Conservation (phyloP, 345 rosid species). For the Populus davidiana region DNA sequence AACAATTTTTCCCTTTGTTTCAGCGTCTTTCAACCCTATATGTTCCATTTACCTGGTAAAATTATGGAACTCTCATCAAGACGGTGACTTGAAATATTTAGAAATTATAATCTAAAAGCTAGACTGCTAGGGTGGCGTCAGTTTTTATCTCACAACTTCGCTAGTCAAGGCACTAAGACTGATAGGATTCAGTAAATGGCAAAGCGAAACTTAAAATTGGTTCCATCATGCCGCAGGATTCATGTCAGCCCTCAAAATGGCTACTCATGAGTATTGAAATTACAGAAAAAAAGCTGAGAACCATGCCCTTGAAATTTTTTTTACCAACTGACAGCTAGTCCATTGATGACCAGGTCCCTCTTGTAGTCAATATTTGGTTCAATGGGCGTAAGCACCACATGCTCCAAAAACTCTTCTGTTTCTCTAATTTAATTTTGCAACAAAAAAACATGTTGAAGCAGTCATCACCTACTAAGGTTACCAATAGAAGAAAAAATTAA, state of each 20-base stretch:
- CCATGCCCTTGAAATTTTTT: not conserved
- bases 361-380: not conserved
- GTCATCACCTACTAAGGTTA: not conserved
- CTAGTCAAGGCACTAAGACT: not conserved
- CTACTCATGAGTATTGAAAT: not conserved
- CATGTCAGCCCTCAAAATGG: not conserved
- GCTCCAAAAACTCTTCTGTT: constrained; percentile 3
- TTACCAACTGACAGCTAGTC: not conserved
- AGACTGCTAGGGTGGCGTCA: not conserved
- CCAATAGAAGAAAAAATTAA: not conserved
- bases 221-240: not conserved
- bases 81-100: not conserved
- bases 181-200: not conserved
- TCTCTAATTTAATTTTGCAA: not conserved
- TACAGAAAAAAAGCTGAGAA: not conserved
- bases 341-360: not conserved
- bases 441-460: constrained; percentile 7
- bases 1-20: not conserved
- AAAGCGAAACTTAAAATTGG: not conserved
- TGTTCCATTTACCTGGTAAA: not conserved
- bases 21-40: not conserved
- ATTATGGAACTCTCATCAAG: not conserved
- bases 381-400: not conserved
- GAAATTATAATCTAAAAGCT: not conserved
- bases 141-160: not conserved